phyloP scores from a whole-genome alignment of 352 stramenopile genomes.

The Globisporangium ultimum region DNA sequence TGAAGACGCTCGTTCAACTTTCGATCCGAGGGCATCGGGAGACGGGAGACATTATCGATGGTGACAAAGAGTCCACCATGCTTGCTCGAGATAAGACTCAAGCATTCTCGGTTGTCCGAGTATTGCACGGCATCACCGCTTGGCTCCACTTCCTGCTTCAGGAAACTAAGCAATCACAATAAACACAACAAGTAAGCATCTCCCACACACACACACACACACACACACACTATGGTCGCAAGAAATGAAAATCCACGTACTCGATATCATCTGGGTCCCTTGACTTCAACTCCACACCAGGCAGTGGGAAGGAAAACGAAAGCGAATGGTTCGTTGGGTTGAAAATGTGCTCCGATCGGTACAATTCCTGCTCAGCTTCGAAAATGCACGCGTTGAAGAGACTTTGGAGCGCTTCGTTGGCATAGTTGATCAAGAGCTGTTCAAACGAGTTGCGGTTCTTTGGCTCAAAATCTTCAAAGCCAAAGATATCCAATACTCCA shows the following conservation, averaged over 20 bases:
- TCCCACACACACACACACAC: too few relatives aligned
- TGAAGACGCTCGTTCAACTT: slow-evolving; percentile 85
- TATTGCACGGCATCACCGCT: slow-evolving; percentile 64
- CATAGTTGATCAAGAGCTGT: slow-evolving; percentile 92
- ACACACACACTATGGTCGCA: background rate
- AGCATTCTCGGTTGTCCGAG: slow-evolving; percentile 82
- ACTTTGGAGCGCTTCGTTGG: slow-evolving; percentile 89
- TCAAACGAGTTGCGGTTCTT: slow-evolving; percentile 91
- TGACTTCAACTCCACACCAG: slow-evolving; percentile 25
- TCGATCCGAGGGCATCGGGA: slow-evolving; percentile 86
- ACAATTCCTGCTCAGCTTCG: slow-evolving; percentile 80
- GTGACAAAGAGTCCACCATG: slow-evolving; percentile 82
- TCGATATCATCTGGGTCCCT: slow-evolving; percentile 38
- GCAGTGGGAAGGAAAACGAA: slow-evolving; percentile 65
- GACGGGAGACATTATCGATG: slow-evolving; percentile 79
- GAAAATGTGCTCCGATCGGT: slow-evolving; percentile 81
- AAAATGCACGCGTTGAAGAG: slow-evolving; percentile 90
- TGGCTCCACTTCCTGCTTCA: slow-evolving; percentile 31
- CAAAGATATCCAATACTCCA: slow-evolving; percentile 91
- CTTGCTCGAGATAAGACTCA: slow-evolving; percentile 80
- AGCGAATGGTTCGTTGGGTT: slow-evolving; percentile 80
- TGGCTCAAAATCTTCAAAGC: slow-evolving; percentile 88
- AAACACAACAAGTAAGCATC: slow-evolving; percentile 1
- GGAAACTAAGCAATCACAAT: slow-evolving; percentile 17
- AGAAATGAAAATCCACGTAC: slow-evolving; percentile 12